phyloP scores from a whole-genome alignment of 176 grass and related monocot genomes.

The Triticum urartu region DNA sequence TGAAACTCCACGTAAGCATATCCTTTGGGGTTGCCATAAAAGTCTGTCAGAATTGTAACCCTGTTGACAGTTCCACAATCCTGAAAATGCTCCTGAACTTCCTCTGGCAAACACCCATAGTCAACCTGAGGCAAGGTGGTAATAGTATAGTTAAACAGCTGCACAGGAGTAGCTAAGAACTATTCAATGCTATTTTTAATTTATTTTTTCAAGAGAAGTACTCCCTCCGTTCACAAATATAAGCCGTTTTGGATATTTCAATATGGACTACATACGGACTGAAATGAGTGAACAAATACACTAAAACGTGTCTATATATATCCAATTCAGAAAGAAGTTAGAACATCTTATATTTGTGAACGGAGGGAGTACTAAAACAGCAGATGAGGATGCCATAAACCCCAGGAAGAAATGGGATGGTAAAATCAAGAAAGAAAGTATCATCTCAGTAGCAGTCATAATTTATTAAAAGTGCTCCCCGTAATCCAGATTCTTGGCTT shows the following conservation, averaged over 20 bases:
- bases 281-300: too few relatives aligned
- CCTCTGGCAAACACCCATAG: slow-evolving; percentile 63
- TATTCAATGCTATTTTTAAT: not conserved
- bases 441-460: not conserved
- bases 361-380: not conserved
- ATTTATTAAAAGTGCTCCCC: not conserved
- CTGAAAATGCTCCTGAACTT: slow-evolving; percentile 80
- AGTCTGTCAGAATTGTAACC: slow-evolving; percentile 69
- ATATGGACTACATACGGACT: too few relatives aligned
- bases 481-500: not conserved
- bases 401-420: not conserved
- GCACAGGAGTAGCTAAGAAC: not conserved
- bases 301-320: too few relatives aligned
- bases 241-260: too few relatives aligned
- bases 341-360: too few relatives aligned
- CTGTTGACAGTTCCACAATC: slow-evolving; percentile 72
- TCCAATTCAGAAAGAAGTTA: too few relatives aligned
- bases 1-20: slow-evolving; percentile 82
- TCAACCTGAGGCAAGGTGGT: slow-evolving; percentile 60
- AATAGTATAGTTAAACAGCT: slow-evolving; percentile 13
- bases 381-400: not conserved
- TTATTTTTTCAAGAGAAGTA: not conserved
- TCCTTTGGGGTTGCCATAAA: slow-evolving; percentile 69
- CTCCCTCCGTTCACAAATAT: not conserved
- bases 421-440: slow-evolving; percentile 1